Base-by-base conservation (phyloP, 1,284 basidiomycete species). In the Clitocybe nebularis region DNA sequence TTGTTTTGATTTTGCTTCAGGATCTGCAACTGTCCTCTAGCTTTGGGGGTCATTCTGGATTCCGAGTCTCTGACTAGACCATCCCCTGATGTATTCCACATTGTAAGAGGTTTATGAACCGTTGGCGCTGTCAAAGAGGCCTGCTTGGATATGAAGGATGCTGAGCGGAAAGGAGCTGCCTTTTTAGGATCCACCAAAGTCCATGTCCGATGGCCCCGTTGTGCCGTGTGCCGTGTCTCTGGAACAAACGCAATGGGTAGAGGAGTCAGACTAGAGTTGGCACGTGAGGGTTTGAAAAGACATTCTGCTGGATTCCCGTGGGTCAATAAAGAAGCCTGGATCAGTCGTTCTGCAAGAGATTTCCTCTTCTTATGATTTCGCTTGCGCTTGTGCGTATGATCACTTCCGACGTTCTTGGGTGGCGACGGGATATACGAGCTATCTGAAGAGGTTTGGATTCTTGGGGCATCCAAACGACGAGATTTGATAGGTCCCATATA, bases 171-270 rank as follows among this genome's bases (percentile, higher is more conserved):
- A 6, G 55, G 54, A 26, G 40, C 46, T 20, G 52, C 52, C 36
- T 59, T 61, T 30, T 54, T 53, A 28, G 58, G 60, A 43, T 62
- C 57, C 10, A 59, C 49, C 13, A 60, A 33, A 35, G 29, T 36
- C 47, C 51, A 50, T 10, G 14, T 21, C 13, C 22, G 40, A 28
- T 19, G 41, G 28, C 26, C n/a, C 23, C 28, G 19, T 16, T 34
- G 24, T 14, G 33, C 26, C 24, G 40, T 22, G 21, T 25, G 23
- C 13, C 19, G 39, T 14, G 8, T 33, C 25, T 47, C 38, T 49
- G 43, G 29, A 16, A 53, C 38, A 35, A 60, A 58, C 26, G 44
- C 51, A 32, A 58, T 44, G 16, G 52, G 52, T 10, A 41, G 39
- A 19, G 36, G 38, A 6, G n/a, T 10, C 11, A 24, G 4, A 13